Conservation (phyloP, 495 filamentous ascomycete species). For the Poronia punctata region DNA sequence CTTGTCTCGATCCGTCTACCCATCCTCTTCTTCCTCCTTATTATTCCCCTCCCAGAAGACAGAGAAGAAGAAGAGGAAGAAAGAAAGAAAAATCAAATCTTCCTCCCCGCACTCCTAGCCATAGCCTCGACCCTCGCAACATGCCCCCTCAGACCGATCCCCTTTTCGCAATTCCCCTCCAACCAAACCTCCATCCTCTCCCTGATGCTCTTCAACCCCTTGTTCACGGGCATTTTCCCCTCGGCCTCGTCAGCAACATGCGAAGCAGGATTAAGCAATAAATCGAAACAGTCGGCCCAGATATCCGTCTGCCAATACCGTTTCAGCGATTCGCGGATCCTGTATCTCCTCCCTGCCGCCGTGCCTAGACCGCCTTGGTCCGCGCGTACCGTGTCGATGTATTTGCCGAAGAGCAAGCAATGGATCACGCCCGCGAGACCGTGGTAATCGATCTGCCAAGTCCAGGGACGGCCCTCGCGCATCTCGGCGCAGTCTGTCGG, state of each 20-base stretch:
- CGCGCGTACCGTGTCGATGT: slow-evolving; percentile 72
- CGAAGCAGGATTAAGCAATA: slow-evolving; percentile 73
- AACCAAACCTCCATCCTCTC: slow-evolving; percentile 83
- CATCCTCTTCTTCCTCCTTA: too few species aligned
- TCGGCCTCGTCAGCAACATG: slow-evolving; percentile 55
- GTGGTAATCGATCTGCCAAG: slow-evolving; percentile 91
- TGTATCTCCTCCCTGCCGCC: slow-evolving; percentile 49
- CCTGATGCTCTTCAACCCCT: slow-evolving; percentile 56
- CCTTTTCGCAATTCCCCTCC: slow-evolving; percentile 73
- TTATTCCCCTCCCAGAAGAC: not conserved
- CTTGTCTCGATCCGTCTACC: too few species aligned
- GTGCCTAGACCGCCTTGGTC: slow-evolving; percentile 41
- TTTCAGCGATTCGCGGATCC: slow-evolving; percentile 71
- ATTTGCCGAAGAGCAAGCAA: slow-evolving; percentile 82
- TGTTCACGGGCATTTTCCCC: slow-evolving; percentile 56
- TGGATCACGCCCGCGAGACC: slow-evolving; percentile 84
- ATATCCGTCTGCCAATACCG: slow-evolving; percentile 93
- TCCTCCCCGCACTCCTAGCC: slow-evolving; percentile 30
- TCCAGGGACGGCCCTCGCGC: slow-evolving; percentile 87
- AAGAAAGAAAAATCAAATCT: slow-evolving; percentile 9
- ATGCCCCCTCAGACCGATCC: slow-evolving; percentile 62
- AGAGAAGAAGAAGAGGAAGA: slow-evolving; percentile 6
- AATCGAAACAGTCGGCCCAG: slow-evolving; percentile 76
- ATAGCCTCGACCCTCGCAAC: slow-evolving; percentile 62
- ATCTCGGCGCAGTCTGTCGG: slow-evolving; percentile 89